A percentile compares a stretch with the other conserved stretches of the same genome.
phyloP scores from a whole-genome alignment of 2,329 filamentous ascomycete genomes.

The Eutypella sp. region DNA sequence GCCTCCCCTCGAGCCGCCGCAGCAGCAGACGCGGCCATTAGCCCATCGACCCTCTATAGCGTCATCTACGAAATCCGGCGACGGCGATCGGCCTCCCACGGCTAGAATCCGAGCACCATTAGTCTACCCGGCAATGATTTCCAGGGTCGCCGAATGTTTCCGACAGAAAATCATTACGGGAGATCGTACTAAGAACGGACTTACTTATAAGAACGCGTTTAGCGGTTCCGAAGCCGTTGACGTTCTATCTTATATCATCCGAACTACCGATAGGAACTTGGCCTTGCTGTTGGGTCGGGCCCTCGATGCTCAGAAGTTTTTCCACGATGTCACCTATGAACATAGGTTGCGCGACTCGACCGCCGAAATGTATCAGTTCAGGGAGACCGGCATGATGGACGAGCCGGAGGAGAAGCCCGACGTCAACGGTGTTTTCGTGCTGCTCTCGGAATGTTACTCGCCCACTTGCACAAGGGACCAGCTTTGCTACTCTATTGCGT shows the following conservation, averaged over 20 bases:
- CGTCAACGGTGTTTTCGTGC: slow-evolving; percentile 93
- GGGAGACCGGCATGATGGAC: slow-evolving; percentile 86
- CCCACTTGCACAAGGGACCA: slow-evolving; percentile 94
- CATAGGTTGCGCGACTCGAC: slow-evolving; percentile 91
- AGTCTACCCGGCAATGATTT: slow-evolving; percentile 89
- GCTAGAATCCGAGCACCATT: slow-evolving; percentile 69
- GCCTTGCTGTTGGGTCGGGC: slow-evolving; percentile 86
- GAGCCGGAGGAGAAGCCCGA: slow-evolving; percentile 63
- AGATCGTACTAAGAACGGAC: slow-evolving; percentile 91
- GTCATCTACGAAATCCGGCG: slow-evolving; percentile 44
- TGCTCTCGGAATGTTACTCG: slow-evolving; percentile 95
- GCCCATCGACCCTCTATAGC: slow-evolving; percentile 50
- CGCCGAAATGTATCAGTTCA: slow-evolving; percentile 94
- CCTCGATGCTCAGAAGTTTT: slow-evolving; percentile 96
- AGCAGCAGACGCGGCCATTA: slow-evolving; percentile 52
- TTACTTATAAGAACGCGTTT: slow-evolving; percentile 96
- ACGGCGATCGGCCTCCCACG: slow-evolving; percentile 52
- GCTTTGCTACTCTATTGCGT: slow-evolving; percentile 96
- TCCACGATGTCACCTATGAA: slow-evolving; percentile 98
- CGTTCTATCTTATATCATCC: slow-evolving; percentile 91
- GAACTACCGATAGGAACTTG: slow-evolving; percentile 92
- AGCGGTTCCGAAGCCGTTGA: slow-evolving; percentile 95
- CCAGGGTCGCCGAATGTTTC: slow-evolving; percentile 90
- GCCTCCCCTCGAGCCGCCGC: slow-evolving; percentile 24
- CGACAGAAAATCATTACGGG: slow-evolving; percentile 79